Base-by-base conservation (phyloP, 208 protist genomes). In the Entamoeba invadens region DNA sequence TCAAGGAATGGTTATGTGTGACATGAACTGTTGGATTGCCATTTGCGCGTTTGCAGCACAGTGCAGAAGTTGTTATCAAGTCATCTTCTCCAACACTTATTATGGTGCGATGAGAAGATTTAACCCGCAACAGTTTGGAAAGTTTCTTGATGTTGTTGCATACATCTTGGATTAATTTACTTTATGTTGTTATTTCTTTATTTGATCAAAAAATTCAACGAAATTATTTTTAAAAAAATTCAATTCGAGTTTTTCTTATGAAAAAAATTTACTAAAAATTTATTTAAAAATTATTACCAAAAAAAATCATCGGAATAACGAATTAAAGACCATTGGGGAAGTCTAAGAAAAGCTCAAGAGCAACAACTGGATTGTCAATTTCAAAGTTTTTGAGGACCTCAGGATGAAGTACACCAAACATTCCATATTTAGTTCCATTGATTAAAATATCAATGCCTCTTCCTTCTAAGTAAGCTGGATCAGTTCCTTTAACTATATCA, bases 331-430 rank as follows among this genome's bases (percentile, higher is more conserved):
- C 57, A 77, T 77, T 77, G 10, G 57, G 57, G 2, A 77, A 77
- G 38, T 96, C 91, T 38, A 95, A n/a, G 47, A 95, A 25, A 72
- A 96, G 51, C 93, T 96, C 95, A 4, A 95, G 77, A 57, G 94
- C 94, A 91, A 45, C 87, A 12, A 25, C 21, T 92, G 95, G 95
- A 46, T 93, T 68, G 10, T 42, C 4, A 25, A 96, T 2, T 31
- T 87, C 46, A 92, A 96, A 96, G 4, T 94, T 92, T 44, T 92
- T 45, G 1, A 96, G 10, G 3, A 95, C 93, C 2, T 92, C 18
- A 87, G 77, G 77, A 91, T 91, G 77, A 6, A 91, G 45, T 16
- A 93, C 92, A 44, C 92, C 57, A 68, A 96, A 14, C 44, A 95
- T 91, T 50, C 95, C 95, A 93, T 96, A 31, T 57, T 50, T 91